Percentiles rank a stretch among this genome's conserved stretches.
phyloP scores from a whole-genome alignment of 2,329 filamentous ascomycete genomes.

The Fonsecaea nubica region DNA sequence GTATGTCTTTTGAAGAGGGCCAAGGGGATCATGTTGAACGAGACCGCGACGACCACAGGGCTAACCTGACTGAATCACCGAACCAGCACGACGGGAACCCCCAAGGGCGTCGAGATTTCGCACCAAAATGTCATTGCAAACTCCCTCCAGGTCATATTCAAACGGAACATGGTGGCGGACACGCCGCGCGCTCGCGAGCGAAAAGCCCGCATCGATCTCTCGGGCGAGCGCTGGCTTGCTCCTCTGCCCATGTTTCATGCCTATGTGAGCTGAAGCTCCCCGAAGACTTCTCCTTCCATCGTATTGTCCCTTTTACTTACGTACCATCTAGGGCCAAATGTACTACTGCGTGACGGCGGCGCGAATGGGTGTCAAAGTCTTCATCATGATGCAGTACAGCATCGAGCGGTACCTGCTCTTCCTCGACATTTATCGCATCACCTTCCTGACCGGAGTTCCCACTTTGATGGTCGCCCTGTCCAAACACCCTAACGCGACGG shows the following conservation, averaged over 20 bases:
- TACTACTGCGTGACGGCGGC: conserved; percentile 20
- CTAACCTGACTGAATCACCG: not conserved
- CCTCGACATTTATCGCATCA: conserved; percentile 18
- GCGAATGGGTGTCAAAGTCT: conserved; percentile 21
- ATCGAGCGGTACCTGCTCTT: conserved; percentile 14
- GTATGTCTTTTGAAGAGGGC: no score
- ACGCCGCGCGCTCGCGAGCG: not conserved
- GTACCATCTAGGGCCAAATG: conserved; percentile 5
- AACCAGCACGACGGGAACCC: conserved; percentile 72
- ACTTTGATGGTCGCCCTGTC: conserved; percentile 1
- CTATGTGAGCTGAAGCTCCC: not conserved
- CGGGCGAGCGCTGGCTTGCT: conserved; percentile 21
- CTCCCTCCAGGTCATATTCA: conserved; percentile 15
- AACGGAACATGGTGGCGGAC: conserved; percentile 8
- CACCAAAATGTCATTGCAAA: conserved; percentile 26
- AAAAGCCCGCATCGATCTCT: not conserved
- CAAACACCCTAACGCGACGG: conserved; percentile 10
- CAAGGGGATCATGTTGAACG: no score
- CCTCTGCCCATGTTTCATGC: conserved; percentile 24
- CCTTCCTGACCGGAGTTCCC: conserved; percentile 17
- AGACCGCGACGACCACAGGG: no score
- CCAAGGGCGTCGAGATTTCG: conserved; percentile 60
- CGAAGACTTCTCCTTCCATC: not conserved
- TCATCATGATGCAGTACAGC: conserved; percentile 20
- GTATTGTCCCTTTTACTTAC: not conserved